Evolutionary conservation across 345 rosid species (phyloP).

Genomic region (Eucalyptus victrix): DNA sequence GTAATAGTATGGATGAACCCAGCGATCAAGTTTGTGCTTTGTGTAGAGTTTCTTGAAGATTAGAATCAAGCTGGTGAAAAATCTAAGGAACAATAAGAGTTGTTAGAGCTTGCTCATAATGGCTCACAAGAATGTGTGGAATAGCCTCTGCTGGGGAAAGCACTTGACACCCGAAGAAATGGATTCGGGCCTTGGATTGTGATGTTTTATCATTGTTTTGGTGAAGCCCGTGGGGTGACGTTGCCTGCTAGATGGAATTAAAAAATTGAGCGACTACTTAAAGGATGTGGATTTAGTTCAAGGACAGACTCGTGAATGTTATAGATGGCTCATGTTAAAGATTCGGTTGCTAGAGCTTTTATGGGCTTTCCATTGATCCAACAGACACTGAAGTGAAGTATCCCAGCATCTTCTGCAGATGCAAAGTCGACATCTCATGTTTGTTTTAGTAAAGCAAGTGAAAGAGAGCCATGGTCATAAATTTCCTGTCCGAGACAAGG

Average conservation of each 20-base stretch:
- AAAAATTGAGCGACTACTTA: slow-evolving; percentile 22
- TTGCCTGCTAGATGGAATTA: slow-evolving; percentile 32
- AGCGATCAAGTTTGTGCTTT: neutral
- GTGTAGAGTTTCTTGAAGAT: neutral
- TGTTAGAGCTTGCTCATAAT: neutral
- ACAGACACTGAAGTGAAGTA: slow-evolving; percentile 15
- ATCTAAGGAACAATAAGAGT: neutral
- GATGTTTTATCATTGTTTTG: neutral
- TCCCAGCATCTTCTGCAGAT: neutral
- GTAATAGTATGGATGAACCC: neutral
- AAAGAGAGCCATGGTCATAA: slow-evolving; percentile 39
- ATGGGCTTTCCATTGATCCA: slow-evolving; percentile 48
- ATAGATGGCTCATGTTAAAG: slow-evolving; percentile 24
- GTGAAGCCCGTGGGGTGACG: neutral
- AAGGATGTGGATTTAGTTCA: slow-evolving; percentile 37
- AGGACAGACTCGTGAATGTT: slow-evolving; percentile 29
- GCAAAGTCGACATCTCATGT: neutral
- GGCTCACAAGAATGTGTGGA: neutral
- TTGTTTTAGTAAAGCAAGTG: slow-evolving; percentile 21
- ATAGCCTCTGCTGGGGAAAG: neutral
- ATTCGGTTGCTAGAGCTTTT: slow-evolving; percentile 53
- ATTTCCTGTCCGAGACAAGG: slow-evolving; percentile 38
- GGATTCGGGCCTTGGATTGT: neutral
- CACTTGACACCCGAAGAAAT: neutral
- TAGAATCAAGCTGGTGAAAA: neutral